Base-by-base conservation (phyloP, 495 filamentous ascomycete species). In the Alectoria sarmentosa region DNA sequence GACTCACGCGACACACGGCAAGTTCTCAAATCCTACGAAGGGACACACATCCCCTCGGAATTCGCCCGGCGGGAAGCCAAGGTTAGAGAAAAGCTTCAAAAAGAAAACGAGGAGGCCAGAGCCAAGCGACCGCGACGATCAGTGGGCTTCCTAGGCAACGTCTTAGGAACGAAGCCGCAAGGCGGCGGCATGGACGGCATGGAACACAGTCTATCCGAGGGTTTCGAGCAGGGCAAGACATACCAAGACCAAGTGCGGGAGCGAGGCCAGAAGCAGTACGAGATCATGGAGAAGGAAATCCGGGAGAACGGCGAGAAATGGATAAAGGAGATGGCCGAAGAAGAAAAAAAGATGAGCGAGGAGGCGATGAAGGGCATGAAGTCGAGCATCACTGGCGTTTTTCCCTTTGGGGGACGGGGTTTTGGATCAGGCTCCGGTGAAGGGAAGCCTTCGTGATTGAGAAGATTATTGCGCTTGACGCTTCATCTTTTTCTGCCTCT, bases 291-390 rank as follows among this genome's bases (percentile, higher is more conserved):
- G 76, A 84, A 83, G 71, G 86, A 96, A 77, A 94, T 98, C 72
- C 81, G 86, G 49, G 88, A 92, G 75, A 93, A 98, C 73, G 94
- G 90, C 46, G 90, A 91, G 78, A 90, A 91, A 76, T 95, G 92
- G 91, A 79, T 98, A 69, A 89, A 88, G 79, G 92, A 97, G 76
- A 92, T 96, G 80, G 88, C 86, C 48, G 85, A 85, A 46, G 83
- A 88, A 66, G 86, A 90, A 75, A 91, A 96, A 82, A 92, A 89
- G 80, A 80, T 84, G 64, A 86, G 88, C 68, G 88, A 95, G 67
- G 91, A 96, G 77, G 86, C 87, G 74, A 94, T 96, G 90, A 88
- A 90, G 77, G 88, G 81, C 69, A 96, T 90, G 88, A 88, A 86
- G 76, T 81, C 78, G 65, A 83, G 84, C 38, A 79, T 88, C 68